Evolutionary conservation across 2,329 filamentous ascomycete species (phyloP), one percentile per base, ranked within the genome.

Genomic region (Fusarium illudens): DNA sequence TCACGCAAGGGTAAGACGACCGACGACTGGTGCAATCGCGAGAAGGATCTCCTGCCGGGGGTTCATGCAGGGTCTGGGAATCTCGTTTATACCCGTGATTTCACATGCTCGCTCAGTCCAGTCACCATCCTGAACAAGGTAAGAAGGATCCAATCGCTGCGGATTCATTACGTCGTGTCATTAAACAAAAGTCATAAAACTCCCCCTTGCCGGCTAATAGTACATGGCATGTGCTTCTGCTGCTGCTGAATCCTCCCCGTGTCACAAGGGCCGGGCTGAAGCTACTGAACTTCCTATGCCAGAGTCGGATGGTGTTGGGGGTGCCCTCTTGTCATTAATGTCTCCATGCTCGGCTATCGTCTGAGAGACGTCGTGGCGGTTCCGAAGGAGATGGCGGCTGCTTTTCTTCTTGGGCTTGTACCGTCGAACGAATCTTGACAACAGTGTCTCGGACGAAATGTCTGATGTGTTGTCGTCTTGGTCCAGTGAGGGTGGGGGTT

Each of bases 261-360:
- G 13, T 22, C 46, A 49, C 17, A 49, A 32, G 12, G 29, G 32
- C 11, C 20, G 25, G 13, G 15, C 34, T 22, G 25, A 52, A 12
- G 34, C 19, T 20, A 68, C 17, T 4, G 56, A 68, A 12, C 61
- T 69, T 20, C 62, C 62, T 19, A 69, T 17, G 0, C 65, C 65
- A 9, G 65, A 68, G 5, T 68, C 65, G 0, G 58, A 42, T 0
- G 65, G 65, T 11, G 65, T 66, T 11, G 19, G 52, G 12, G 52
- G 9, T 0, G 53, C 57, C 13, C 50, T 51, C 2, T 69, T 56
- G 0, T 17, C 19, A 9, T 27, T 46, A 12, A 20, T 27, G 15
- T 4, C 39, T 27, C 39, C 39, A 12, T 46, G 22, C 22, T 46
- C 39, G n/a, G 39, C 39, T 46, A 46, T 46, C 22, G 39, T 27